Conservation (phyloP, 2,329 filamentous ascomycete genomes). For the Fusarium nisikadoi region DNA sequence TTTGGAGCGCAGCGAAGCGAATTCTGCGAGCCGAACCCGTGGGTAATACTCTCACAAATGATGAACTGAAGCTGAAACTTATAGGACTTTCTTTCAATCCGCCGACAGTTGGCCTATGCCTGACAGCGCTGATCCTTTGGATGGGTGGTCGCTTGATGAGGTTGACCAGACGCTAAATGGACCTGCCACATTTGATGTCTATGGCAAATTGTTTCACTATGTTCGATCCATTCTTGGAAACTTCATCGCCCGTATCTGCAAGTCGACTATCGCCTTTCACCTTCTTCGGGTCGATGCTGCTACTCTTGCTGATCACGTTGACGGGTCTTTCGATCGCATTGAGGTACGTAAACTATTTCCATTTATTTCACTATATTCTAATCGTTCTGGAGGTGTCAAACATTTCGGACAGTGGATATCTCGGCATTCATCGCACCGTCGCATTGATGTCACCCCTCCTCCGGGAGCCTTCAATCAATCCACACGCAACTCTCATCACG, state of each 20-base stretch:
- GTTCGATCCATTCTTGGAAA: background rate
- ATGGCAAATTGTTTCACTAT: conserved; percentile 15
- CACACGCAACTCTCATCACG: conserved; percentile 19
- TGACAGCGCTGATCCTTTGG: background rate
- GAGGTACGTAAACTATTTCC: background rate
- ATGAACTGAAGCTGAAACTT: background rate
- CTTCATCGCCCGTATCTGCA: background rate
- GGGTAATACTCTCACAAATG: fast-evolving
- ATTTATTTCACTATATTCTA: too few relatives aligned
- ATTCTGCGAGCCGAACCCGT: conserved; percentile 12
- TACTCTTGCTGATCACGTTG: background rate
- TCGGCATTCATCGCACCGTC: background rate
- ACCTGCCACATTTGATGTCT: conserved; percentile 10
- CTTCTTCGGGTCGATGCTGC: background rate
- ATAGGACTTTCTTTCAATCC: background rate
- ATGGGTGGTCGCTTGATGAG: conserved; percentile 3
- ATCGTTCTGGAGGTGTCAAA: background rate
- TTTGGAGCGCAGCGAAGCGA: background rate
- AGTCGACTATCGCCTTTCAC: background rate
- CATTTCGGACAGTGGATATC: background rate
- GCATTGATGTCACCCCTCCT: background rate
- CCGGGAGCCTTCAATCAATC: background rate
- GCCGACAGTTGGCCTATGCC: background rate
- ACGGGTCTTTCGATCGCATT: conserved; percentile 7
- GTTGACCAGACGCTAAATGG: background rate